Evolutionary conservation across 257 asterid species (phyloP).

Genomic region (Scutellaria minor): DNA sequence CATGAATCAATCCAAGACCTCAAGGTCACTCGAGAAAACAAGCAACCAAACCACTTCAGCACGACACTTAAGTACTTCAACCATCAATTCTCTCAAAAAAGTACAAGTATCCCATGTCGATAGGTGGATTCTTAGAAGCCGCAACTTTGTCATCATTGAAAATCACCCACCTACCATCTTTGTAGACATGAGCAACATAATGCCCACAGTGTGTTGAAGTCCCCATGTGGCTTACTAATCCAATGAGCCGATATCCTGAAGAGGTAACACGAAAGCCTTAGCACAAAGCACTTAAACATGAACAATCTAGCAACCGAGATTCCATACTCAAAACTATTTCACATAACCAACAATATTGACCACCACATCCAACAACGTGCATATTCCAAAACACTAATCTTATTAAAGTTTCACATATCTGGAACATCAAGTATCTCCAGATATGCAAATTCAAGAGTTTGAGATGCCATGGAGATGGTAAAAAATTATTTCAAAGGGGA

Average conservation of each 20-base stretch:
- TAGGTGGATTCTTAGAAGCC: constrained; percentile 78
- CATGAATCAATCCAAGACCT: background rate
- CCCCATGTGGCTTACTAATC: constrained; percentile 93
- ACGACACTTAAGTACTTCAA: constrained; percentile 29
- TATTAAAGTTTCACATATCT: background rate
- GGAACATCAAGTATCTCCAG: background rate
- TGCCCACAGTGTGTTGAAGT: constrained; percentile 98
- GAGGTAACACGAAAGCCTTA: constrained; percentile 25
- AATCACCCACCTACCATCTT: constrained; percentile 90
- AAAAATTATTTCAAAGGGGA: background rate
- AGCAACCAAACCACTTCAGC: constrained; percentile 24
- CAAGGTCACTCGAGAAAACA: constrained; percentile 9
- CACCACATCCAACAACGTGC: constrained; percentile 1
- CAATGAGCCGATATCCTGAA: constrained; percentile 78
- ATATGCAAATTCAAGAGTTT: background rate
- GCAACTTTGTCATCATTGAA: constrained; percentile 94
- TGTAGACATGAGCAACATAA: constrained; percentile 87
- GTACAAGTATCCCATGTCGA: constrained; percentile 94
- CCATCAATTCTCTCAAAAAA: constrained; percentile 81
- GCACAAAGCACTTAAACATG: background rate
- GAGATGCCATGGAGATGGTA: background rate
- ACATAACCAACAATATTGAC: background rate
- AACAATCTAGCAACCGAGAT: background rate
- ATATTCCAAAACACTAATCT: background rate
- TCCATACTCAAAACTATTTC: too few species aligned